phyloP scores from a whole-genome alignment of 2,329 filamentous ascomycete species.

The Clonostachys rosea region DNA sequence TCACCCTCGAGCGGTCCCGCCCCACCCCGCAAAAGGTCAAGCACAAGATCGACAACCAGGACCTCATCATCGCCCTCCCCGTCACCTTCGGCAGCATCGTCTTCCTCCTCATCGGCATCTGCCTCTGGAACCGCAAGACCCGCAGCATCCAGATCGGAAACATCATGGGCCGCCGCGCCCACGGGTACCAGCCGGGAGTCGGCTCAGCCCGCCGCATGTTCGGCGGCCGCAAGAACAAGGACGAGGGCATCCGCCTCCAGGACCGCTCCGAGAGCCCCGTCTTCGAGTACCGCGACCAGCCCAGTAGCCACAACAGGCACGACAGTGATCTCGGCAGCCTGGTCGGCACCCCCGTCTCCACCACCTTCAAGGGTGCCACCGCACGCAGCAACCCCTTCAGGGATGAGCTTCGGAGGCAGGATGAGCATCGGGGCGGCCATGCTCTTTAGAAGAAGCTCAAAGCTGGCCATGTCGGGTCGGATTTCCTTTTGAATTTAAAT shows the following conservation, averaged over 20 bases:
- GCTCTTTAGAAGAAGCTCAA: too few relatives aligned
- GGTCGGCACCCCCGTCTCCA: conserved; percentile 38
- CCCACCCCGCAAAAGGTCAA: conserved; percentile 25
- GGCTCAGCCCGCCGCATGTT: conserved; percentile 29
- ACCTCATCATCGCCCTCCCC: conserved; percentile 49
- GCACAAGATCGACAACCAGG: conserved; percentile 24
- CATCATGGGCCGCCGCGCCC: conserved; percentile 40
- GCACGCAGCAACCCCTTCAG: conserved; percentile 36
- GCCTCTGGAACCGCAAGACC: conserved; percentile 50
- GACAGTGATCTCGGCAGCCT: conserved; percentile 48
- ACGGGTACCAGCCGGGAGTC: conserved; percentile 33
- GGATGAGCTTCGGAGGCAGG: conserved; percentile 44
- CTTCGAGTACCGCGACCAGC: conserved; percentile 15
- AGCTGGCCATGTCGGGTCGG: too few relatives aligned
- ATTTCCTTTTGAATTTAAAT: too few relatives aligned
- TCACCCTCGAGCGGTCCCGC: conserved; percentile 23
- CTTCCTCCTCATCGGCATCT: conserved; percentile 47
- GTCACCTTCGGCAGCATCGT: conserved; percentile 39
- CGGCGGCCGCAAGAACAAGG: conserved; percentile 15
- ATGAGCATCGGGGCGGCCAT: conserved; percentile 16
- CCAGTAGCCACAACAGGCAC: conserved; percentile 23
- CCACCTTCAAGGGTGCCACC: conserved; percentile 26
- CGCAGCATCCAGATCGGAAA: conserved; percentile 45
- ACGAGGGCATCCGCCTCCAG: conserved; percentile 40
- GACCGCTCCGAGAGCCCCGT: conserved; percentile 9